Evolutionary conservation across 768 basidiomycete genomes (phyloP), one percentile per base, ranked within the genome.

Genomic region (Cyclocybe aegerita): DNA sequence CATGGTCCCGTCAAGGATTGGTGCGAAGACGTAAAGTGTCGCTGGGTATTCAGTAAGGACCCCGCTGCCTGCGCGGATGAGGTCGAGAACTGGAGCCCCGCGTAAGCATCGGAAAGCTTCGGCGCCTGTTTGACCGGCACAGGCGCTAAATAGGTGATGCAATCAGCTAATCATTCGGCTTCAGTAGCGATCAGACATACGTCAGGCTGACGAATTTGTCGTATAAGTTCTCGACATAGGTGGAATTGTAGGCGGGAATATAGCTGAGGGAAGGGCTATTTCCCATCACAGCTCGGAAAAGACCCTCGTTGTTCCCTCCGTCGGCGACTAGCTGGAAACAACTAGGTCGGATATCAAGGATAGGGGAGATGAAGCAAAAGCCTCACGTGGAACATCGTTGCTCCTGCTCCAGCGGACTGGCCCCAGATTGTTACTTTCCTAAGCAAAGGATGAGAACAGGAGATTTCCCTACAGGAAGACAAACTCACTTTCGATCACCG

Each of bases 351-450:
- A 23, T 23, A 5, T 23, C 23, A 23, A 23, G 5, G 23, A 23
- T 3, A 23, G 23, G 23, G 1, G 23, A 23, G 23, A 9, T 33
- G 10, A 29, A 46, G 30, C 17, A 33, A n/a, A 36, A 5, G 37
- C 38, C 63, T 54, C 56, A 66, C 73, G 41, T 75, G 73, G 48
- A 68, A 74, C 67, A 74, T 70, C 1, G 68, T 69, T 4, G 73
- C 71, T 7, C 68, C 73, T 48, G 73, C 73, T 9, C 73, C 73
- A 12, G 73, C 72, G 36, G 71, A 73, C 57, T 73, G 58, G 7
- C 73, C 73, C 71, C 71, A 75, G 9, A 75, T 73, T 14, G 73
- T 73, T 29, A 75, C 72, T 33, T 60, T 65, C 11, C 73, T 73
- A 38, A 43, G 34, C 7, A 42, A 35, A 7, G 9, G 33, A 30